Evolutionary conservation across 495 filamentous ascomycete species (phyloP).

Genomic region (Penicillium canescens): DNA sequence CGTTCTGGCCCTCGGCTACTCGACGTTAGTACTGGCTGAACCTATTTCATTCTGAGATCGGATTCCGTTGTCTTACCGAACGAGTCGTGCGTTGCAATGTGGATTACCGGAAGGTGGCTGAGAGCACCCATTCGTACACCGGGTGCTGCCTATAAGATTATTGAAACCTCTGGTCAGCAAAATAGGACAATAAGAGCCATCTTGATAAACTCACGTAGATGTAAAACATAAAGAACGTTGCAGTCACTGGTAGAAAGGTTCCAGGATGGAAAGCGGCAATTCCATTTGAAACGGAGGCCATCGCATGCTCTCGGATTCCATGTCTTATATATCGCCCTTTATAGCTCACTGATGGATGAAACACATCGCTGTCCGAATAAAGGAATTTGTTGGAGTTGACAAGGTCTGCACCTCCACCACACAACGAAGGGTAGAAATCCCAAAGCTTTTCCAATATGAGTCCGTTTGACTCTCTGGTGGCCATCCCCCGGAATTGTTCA

Average conservation of each 20-base stretch:
- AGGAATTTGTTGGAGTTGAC: constrained; percentile 17
- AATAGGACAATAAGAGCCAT: not conserved
- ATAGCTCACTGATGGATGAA: constrained; percentile 33
- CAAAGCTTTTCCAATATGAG: constrained; percentile 8
- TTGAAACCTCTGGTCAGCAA: too few species aligned
- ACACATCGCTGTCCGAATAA: constrained; percentile 11
- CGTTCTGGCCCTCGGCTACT: constrained; percentile 52
- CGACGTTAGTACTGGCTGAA: too few species aligned
- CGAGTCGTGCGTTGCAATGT: constrained; percentile 52
- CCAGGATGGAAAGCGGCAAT: constrained; percentile 36
- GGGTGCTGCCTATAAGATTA: constrained; percentile 38
- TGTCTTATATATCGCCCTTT: constrained; percentile 9
- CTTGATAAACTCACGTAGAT: constrained; percentile 22
- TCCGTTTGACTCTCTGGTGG: constrained; percentile 11
- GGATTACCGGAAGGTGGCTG: constrained; percentile 45
- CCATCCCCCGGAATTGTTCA: constrained; percentile 30
- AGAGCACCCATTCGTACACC: constrained; percentile 54
- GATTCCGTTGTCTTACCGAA: too few species aligned
- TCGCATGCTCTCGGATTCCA: constrained; percentile 51
- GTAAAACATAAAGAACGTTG: constrained; percentile 48
- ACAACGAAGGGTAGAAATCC: constrained; percentile 3
- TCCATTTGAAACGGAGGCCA: constrained; percentile 46
- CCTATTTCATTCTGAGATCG: too few species aligned
- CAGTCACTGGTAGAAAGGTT: constrained; percentile 43
- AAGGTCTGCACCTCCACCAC: constrained; percentile 19